These are phyloP conservation scores for Tolypocladium album DNA, from an alignment of 2,329 filamentous ascomycete species.

Conservation along the genomic window DNA sequence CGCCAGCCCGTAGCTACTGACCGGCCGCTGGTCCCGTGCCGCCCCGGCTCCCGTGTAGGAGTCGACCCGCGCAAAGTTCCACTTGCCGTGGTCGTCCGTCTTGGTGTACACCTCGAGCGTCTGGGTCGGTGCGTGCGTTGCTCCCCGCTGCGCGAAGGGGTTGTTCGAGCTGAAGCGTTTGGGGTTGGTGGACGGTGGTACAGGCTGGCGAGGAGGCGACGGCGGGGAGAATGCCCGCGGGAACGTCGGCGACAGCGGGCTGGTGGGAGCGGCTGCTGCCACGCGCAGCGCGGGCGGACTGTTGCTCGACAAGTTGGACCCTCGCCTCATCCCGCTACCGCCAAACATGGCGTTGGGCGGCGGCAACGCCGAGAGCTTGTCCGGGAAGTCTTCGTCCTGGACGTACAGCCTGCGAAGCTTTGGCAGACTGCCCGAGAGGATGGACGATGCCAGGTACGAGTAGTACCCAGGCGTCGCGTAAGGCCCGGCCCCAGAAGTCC, in stretches of 20 bases:
- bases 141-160: conserved; percentile 34
- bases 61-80: conserved; percentile 44
- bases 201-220: conserved; percentile 14
- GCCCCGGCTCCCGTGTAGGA: conserved; percentile 15
- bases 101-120: conserved; percentile 52
- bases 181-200: conserved; percentile 9
- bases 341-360: conserved; percentile 40
- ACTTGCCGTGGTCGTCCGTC: conserved; percentile 45
- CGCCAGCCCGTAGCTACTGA: conserved; percentile 48
- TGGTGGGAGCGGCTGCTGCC: conserved; percentile 8
- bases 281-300: conserved; percentile 5
- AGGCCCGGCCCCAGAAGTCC: conserved; percentile 43
- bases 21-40: conserved; percentile 24
- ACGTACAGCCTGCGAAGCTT: conserved; percentile 71
- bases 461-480: conserved; percentile 61
- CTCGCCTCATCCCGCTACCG: conserved; percentile 18
- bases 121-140: conserved; percentile 30
- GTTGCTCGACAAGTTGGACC: conserved; percentile 18
- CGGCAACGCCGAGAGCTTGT: conserved; percentile 61
- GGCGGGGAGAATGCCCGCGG: not conserved
- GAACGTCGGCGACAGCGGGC: conserved; percentile 9
- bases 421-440: conserved; percentile 66
- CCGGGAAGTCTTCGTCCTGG: conserved; percentile 72
- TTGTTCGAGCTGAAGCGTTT: conserved; percentile 51
- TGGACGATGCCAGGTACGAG: conserved; percentile 72